phyloP scores from a whole-genome alignment of 2,329 filamentous ascomycete genomes.

The Emergomyces pasteurianus region DNA sequence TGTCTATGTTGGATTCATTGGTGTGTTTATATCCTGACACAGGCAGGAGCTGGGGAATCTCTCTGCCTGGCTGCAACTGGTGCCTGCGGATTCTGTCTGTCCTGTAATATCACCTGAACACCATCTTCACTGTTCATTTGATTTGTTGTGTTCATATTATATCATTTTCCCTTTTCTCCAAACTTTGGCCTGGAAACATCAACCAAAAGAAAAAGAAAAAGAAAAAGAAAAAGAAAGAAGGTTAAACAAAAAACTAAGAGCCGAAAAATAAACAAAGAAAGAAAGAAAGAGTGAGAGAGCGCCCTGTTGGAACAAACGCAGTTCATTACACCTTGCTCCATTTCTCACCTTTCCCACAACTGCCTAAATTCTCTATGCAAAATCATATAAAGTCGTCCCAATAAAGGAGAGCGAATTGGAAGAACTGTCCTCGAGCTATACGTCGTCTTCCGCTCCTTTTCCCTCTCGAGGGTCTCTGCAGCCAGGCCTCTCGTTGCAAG shows the following conservation, averaged over 20 bases:
- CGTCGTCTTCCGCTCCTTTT: background rate
- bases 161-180: background rate
- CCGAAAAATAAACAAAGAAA: too few relatives aligned
- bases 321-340: background rate
- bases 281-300: too few relatives aligned
- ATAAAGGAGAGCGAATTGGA: background rate
- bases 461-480: background rate
- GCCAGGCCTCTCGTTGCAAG: background rate
- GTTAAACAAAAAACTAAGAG: background rate
- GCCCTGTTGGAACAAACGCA: background rate
- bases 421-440: background rate
- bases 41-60: too few relatives aligned
- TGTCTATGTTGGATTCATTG: background rate
- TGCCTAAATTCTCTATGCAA: background rate
- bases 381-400: background rate
- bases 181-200: background rate
- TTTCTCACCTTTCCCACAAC: background rate
- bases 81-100: background rate
- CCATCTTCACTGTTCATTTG: background rate
- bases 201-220: background rate
- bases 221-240: background rate
- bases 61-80: background rate
- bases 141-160: background rate
- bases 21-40: background rate
- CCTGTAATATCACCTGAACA: background rate